A percentile compares a stretch with the other conserved stretches of the same genome.
Evolutionary conservation across 169 alveolate species (phyloP).

Genomic region (Cryptosporidium canis): DNA sequence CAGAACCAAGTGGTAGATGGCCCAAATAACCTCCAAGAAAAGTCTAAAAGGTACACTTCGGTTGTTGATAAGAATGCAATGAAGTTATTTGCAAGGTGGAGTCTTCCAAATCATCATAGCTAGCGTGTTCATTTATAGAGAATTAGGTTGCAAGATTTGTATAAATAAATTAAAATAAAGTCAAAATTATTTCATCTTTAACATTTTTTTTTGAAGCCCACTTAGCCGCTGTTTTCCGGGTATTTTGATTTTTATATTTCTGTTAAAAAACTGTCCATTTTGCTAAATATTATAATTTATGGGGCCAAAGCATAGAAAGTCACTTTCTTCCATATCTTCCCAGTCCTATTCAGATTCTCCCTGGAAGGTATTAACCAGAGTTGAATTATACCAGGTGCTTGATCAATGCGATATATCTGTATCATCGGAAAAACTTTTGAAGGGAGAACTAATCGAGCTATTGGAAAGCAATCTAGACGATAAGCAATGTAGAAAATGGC

Average conservation of each 20-base stretch:
- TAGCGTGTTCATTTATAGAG: background rate
- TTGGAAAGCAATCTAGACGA: conserved; percentile 18
- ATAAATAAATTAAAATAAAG: background rate
- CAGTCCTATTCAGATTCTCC: conserved; percentile 37
- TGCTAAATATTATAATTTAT: background rate
- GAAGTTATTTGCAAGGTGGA: conserved; percentile 69
- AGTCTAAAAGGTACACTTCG: conserved; percentile 19
- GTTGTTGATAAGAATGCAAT: conserved; percentile 46
- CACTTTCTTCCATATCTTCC: conserved; percentile 7
- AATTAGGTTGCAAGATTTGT: background rate
- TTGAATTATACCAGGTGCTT: conserved; percentile 30
- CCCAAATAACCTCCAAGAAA: background rate
- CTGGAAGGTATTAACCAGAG: conserved; percentile 48
- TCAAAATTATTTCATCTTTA: background rate
- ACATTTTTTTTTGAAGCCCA: background rate
- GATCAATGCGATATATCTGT: conserved; percentile 27
- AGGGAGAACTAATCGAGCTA: conserved; percentile 38
- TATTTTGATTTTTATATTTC: background rate
- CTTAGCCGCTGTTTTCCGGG: background rate
- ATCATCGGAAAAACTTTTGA: conserved; percentile 26
- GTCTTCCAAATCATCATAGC: conserved; percentile 26
- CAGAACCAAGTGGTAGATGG: background rate
- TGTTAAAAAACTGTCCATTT: background rate
- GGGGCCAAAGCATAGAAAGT: conserved; percentile 56
- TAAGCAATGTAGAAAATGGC: conserved; percentile 42